These are phyloP conservation scores for Verticillium longisporum DNA, from an alignment of 2,329 filamentous ascomycete genomes.

Conservation along the genomic window DNA sequence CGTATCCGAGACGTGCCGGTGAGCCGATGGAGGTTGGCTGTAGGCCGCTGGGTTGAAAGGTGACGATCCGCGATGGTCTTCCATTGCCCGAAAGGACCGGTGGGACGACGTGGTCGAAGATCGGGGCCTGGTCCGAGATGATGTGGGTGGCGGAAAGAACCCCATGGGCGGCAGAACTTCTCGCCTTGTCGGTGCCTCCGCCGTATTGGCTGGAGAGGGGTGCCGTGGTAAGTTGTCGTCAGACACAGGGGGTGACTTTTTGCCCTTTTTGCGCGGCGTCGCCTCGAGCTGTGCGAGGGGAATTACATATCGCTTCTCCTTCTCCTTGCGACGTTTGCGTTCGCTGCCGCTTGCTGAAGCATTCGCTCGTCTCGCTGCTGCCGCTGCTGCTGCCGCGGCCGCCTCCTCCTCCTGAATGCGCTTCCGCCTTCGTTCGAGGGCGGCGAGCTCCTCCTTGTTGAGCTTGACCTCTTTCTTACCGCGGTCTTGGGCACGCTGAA, in stretches of 20 bases:
- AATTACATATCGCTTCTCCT: constrained; percentile 43
- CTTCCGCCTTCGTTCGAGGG: constrained; percentile 62
- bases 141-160: constrained; percentile 39
- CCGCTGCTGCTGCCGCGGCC: constrained; percentile 10
- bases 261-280: constrained; percentile 25
- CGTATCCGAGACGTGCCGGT: constrained; percentile 40
- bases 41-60: constrained; percentile 38
- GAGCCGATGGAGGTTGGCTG: constrained; percentile 23
- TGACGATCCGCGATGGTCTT: constrained; percentile 27
- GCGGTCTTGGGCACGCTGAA: constrained; percentile 67
- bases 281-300: constrained; percentile 46
- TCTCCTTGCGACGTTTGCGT: constrained; percentile 30
- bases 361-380: constrained; percentile 5
- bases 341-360: constrained; percentile 19
- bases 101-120: constrained; percentile 34
- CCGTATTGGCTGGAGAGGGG: constrained; percentile 28
- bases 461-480: constrained; percentile 76
- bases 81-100: constrained; percentile 24
- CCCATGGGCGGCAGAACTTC: constrained; percentile 40
- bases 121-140: constrained; percentile 31
- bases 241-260: constrained; percentile 18
- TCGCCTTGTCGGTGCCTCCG: constrained; percentile 23
- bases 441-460: constrained; percentile 71
- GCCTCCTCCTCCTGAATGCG: constrained; percentile 44
- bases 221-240: constrained; percentile 30